These are phyloP conservation scores for Globisporangium camurandrum DNA, from an alignment of 352 stramenopile genomes.

Conservation along the genomic window DNA sequence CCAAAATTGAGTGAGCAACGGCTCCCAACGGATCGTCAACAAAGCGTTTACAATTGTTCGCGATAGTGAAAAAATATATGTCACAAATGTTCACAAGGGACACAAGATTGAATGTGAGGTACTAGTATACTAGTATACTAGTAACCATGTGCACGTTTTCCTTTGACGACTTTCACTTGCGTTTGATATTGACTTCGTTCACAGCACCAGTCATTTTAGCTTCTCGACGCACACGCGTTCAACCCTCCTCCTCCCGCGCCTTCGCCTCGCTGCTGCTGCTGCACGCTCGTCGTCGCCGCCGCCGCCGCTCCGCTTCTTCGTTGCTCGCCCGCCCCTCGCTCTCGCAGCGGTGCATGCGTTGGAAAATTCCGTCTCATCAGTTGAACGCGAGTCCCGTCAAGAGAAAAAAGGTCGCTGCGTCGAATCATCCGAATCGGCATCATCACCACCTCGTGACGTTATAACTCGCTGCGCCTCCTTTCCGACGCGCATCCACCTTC, in stretches of 20 bases:
- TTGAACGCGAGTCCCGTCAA: conserved; percentile 78
- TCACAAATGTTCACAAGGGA: no score
- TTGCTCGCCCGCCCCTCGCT: conserved; percentile 10
- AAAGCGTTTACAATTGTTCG: no score
- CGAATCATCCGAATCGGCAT: conserved; percentile 16
- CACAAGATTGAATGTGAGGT: no score
- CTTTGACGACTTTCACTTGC: no score
- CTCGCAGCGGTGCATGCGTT: conserved; percentile 80
- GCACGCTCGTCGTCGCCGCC: background rate
- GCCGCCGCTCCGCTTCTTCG: background rate
- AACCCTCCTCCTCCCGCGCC: background rate
- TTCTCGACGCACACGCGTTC: background rate
- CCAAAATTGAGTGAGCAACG: no score
- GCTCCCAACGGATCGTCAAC: no score
- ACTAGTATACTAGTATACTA: no score
- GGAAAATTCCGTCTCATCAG: conserved; percentile 67
- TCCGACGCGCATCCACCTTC: background rate
- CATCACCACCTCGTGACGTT: conserved; percentile 32
- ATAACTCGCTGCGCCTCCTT: conserved; percentile 9
- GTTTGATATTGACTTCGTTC: no score
- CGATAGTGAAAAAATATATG: no score
- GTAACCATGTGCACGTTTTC: no score
- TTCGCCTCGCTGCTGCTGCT: background rate
- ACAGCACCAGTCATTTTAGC: no score
- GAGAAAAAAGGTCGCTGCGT: conserved; percentile 52